Percentiles rank a stretch among this genome's conserved stretches.
phyloP scores from a whole-genome alignment of 2,329 filamentous ascomycete genomes.

The Hymenoscyphus linearis region DNA sequence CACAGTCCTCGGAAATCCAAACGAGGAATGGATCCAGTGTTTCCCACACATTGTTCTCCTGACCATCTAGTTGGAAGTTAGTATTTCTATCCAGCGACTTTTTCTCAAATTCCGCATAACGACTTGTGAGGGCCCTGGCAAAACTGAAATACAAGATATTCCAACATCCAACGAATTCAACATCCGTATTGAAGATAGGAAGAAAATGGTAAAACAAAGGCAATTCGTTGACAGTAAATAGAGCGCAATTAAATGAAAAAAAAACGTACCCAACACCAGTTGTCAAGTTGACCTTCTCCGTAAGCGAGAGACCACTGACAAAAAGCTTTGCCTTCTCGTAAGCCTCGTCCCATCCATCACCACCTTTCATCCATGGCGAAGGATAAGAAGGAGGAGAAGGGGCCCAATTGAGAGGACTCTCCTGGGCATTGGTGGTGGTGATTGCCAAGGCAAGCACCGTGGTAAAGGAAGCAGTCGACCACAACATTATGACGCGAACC shows the following conservation, averaged over 20 bases:
- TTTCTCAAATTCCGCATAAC: neutral
- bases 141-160: neutral
- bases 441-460: conserved; percentile 16
- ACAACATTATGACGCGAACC: conserved; percentile 17
- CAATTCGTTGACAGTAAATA: no score
- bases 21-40: conserved; percentile 31
- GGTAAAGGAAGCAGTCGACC: conserved; percentile 17
- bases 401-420: conserved; percentile 13
- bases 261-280: conserved; percentile 56
- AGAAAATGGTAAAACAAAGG: neutral
- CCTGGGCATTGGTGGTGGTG: conserved; percentile 20
- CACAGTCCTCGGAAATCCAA: conserved; percentile 30
- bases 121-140: neutral
- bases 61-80: conserved; percentile 20
- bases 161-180: no score
- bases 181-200: neutral
- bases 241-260: neutral
- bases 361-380: conserved; percentile 32
- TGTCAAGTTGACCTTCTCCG: conserved; percentile 89
- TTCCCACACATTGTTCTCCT: conserved; percentile 30
- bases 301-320: conserved; percentile 69
- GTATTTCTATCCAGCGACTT: neutral
- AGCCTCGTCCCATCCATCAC: conserved; percentile 55
- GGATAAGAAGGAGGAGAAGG: conserved; percentile 31
- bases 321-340: conserved; percentile 64